Evolutionary conservation across 2,329 filamentous ascomycete genomes (phyloP).

Genomic region (Epichloe bromicola): DNA sequence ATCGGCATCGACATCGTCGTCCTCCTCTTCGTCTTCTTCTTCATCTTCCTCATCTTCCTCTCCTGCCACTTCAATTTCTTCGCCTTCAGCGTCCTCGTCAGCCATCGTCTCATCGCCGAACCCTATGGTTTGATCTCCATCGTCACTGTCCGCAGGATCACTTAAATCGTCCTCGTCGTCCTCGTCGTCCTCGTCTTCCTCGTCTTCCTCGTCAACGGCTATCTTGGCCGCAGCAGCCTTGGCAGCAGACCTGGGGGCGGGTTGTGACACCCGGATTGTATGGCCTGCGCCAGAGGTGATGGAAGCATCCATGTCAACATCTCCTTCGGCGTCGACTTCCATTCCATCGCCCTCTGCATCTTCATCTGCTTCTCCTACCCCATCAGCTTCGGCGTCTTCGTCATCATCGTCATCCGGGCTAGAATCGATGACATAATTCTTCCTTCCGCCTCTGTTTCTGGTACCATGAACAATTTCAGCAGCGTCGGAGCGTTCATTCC

Average conservation of each 20-base stretch:
- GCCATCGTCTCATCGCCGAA: slow-evolving; percentile 33
- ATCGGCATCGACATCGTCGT: slow-evolving; percentile 25
- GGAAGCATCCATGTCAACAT: slow-evolving; percentile 32
- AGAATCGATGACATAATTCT: slow-evolving; percentile 47
- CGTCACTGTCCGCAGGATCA: slow-evolving; percentile 38
- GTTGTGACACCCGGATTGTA: slow-evolving; percentile 36
- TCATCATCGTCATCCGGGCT: slow-evolving; percentile 33
- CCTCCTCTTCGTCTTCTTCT: slow-evolving; percentile 25
- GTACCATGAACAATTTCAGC: slow-evolving; percentile 37
- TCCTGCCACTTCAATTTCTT: slow-evolving; percentile 28
- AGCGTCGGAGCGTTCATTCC: slow-evolving; percentile 26
- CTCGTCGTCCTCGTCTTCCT: slow-evolving; percentile 34
- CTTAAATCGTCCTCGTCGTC: slow-evolving; percentile 42
- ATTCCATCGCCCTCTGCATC: slow-evolving; percentile 26
- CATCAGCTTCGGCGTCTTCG: slow-evolving; percentile 23
- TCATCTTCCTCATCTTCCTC: slow-evolving; percentile 31
- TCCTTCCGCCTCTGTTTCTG: slow-evolving; percentile 41
- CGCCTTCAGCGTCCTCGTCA: slow-evolving; percentile 35
- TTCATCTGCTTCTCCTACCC: slow-evolving; percentile 28
- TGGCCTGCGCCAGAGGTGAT: slow-evolving; percentile 16
- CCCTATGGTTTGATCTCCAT: slow-evolving; percentile 23
- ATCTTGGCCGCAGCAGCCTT: slow-evolving; percentile 21
- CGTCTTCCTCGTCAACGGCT: slow-evolving; percentile 28
- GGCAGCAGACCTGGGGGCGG: slow-evolving; percentile 23
- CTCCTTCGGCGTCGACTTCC: slow-evolving; percentile 27